Evolutionary conservation across 345 rosid species (phyloP).

Genomic region (Rhizophora mangle): DNA sequence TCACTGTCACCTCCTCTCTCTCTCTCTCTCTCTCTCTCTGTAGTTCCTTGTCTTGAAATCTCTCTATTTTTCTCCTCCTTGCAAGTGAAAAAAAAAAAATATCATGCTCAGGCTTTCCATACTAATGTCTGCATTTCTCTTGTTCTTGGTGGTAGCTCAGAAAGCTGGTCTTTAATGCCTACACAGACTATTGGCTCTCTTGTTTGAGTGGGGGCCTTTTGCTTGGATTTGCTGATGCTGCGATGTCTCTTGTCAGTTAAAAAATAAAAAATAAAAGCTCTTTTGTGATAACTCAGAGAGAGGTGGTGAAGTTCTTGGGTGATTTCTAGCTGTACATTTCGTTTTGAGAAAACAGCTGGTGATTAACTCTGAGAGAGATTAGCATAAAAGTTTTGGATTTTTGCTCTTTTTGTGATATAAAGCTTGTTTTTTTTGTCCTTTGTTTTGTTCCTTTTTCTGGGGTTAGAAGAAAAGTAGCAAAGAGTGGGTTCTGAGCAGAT

Average conservation of each 20-base stretch:
- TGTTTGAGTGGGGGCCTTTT: conserved; percentile 33
- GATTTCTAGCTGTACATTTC: too few relatives aligned
- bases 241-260: not conserved
- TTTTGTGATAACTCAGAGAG: too few relatives aligned
- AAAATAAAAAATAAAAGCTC: too few relatives aligned
- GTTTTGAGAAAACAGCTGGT: not conserved
- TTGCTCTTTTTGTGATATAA: not conserved
- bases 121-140: conserved; percentile 13
- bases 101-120: conserved; percentile 36
- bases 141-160: conserved; percentile 1
- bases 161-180: conserved; percentile 26
- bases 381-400: not conserved
- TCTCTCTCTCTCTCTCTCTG: conserved; percentile 14
- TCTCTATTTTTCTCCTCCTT: conserved; percentile 3
- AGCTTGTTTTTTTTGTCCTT: not conserved
- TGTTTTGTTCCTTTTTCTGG: conserved; percentile 2
- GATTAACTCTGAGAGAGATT: not conserved
- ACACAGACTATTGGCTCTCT: conserved; percentile 40
- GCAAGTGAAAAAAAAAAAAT: not conserved
- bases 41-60: conserved; percentile 12
- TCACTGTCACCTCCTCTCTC: not conserved
- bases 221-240: conserved; percentile 6
- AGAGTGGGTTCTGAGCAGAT: not conserved
- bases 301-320: too few relatives aligned
- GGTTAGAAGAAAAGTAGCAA: not conserved